phyloP scores from a whole-genome alignment of 768 basidiomycete genomes.

The Leccinum rimulosum region DNA sequence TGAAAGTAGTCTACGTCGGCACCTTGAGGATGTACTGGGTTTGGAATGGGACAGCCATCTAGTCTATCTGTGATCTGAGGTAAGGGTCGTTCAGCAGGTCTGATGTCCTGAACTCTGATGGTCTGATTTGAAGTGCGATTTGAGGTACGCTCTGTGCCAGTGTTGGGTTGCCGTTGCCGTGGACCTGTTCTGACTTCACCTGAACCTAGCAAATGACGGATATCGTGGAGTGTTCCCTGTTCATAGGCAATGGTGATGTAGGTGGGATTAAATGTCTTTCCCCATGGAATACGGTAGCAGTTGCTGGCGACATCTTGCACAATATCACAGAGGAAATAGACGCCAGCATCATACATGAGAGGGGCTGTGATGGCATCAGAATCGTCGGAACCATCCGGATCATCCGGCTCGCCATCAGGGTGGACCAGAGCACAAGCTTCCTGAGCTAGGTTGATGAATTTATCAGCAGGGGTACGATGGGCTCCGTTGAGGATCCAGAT shows the following conservation, averaged over 20 bases:
- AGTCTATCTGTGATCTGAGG: neutral
- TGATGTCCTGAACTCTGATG: neutral
- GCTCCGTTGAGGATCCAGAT: conserved; percentile 8
- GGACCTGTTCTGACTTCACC: neutral
- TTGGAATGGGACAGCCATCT: neutral
- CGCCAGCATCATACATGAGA: conserved; percentile 7
- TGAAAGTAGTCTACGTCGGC: conserved; percentile 4
- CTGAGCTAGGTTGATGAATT: neutral
- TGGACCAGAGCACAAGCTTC: neutral
- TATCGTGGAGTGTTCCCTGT: neutral
- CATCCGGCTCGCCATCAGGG: neutral
- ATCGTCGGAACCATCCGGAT: neutral
- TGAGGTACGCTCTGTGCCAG: neutral
- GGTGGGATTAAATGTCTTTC: neutral
- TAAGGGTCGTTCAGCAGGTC: neutral
- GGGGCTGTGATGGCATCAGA: neutral
- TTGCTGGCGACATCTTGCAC: neutral
- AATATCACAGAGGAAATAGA: conserved; percentile 4
- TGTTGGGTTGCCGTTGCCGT: neutral
- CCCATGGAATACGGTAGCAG: neutral
- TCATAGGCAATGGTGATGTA: neutral
- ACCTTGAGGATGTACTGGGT: neutral
- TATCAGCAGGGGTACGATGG: neutral
- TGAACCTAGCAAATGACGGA: neutral
- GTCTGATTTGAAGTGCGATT: neutral